Base-by-base conservation (phyloP, 2,329 filamentous ascomycete genomes). In the Aspergillus ochraceoroseus region DNA sequence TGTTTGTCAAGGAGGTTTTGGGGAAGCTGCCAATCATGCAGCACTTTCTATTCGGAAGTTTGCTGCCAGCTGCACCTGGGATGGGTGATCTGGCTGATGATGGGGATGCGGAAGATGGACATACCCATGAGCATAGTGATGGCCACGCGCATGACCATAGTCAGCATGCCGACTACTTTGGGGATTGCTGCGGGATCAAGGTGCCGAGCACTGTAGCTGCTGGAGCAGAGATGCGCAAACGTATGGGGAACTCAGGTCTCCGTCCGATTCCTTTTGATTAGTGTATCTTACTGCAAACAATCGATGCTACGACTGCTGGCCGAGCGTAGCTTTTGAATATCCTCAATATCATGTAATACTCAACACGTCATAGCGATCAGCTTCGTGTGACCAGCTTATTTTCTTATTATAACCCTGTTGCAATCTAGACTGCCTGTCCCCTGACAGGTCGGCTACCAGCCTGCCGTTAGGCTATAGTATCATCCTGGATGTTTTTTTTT, bases 11-110 rank as follows among this genome's bases (percentile, higher is more conserved):
- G 27, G 92, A 98, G 65, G 90, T 98, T 1, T 66, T 98, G 36
- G 82, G 85, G 20, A 98, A 98, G 66, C 64, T 98, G 40, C 92
- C 92, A 1, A 90, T 98, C 29, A 96, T 96, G 88, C 92, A 98
- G 67, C 94, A 98, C 64, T 98, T 98, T 55, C 60, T 98, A 39
- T 98, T 98, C 58, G 92, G 92, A 1, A 83, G 81, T 6, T 66
- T 98, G 35, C 74, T 98, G 1, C 83, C 87, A 0, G 87, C 90
- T 0, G 79, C 74, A 0, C 79, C 87, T 14, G 86, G 79, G 1
- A 96, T 98, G 92, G 67, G 72, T 7, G 68, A 67, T 31, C 50
- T 52, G 4, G 65, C 63, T 20, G 64, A 62, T 31, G 75, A 74
- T 7, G 70, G 70, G 32, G 73, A 74, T 37, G 64, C 61, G 0